Evolutionary conservation across 1,139 yeast species (phyloP).

Genomic region (Candida sanyaensis): DNA sequence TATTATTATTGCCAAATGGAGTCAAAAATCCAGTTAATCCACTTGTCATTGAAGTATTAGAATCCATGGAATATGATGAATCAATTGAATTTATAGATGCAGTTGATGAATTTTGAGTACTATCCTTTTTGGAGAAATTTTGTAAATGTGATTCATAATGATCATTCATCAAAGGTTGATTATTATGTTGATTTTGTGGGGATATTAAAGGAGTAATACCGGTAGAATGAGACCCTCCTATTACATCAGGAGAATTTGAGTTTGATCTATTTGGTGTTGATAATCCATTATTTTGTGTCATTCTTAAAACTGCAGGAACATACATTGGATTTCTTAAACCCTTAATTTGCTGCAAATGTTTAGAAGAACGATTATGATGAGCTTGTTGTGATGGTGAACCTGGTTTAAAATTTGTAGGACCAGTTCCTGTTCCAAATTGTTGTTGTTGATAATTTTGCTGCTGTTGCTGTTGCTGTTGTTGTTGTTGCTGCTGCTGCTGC

Average conservation of each 20-base stretch:
- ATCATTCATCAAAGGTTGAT: slow-evolving; percentile 8
- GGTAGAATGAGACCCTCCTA: slow-evolving; percentile 19
- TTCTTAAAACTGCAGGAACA: slow-evolving; percentile 85
- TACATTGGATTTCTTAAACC: slow-evolving; percentile 84
- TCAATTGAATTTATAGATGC: slow-evolving; percentile 39
- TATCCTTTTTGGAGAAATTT: slow-evolving; percentile 11
- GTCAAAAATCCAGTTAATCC: slow-evolving; percentile 11
- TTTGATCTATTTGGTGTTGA: slow-evolving; percentile 13
- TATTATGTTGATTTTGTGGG: slow-evolving; percentile 4
- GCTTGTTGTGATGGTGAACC: slow-evolving; percentile 9
- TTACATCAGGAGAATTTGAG: slow-evolving; percentile 66
- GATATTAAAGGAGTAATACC: slow-evolving; percentile 3
- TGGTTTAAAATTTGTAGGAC: slow-evolving; percentile 12
- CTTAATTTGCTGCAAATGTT: slow-evolving; percentile 56
- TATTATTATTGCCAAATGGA: slow-evolving; percentile 7
- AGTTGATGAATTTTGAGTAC: slow-evolving; percentile 17
- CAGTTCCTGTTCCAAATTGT: slow-evolving; percentile 9
- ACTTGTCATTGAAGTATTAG: slow-evolving; percentile 21
- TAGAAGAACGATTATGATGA: slow-evolving; percentile 12
- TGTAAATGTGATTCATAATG: slow-evolving; percentile 14
- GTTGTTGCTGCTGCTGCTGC: slow-evolving; percentile 2
- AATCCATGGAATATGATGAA: slow-evolving; percentile 35
- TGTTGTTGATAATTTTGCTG: slow-evolving; percentile 2
- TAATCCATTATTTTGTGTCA: slow-evolving; percentile 25
- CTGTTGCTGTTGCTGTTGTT: slow-evolving; percentile 1